Base-by-base conservation (phyloP, 805 yeast species). In the Wickerhamomyces queroliae region DNA sequence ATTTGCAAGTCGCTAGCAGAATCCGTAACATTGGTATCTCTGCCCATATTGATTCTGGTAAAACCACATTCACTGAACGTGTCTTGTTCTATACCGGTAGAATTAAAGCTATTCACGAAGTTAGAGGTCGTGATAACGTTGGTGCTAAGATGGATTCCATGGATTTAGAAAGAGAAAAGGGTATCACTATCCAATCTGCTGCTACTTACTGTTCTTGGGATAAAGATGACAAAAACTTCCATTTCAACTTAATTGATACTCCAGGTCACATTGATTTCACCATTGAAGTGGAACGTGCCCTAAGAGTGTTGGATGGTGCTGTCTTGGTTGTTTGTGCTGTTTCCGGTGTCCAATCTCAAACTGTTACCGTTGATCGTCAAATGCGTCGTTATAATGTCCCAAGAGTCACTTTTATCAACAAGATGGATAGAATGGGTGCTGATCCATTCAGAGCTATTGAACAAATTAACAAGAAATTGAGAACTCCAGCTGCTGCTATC, bases 81-180 rank as follows among this genome's bases (percentile, higher is more conserved):
- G 99, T 93, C 24, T 67, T 93, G 53, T 93, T 77, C 66, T 93
- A 93, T 62, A 93, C 99, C 3, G 99, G 99, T 44, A 78, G 99
- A 59, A 93, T 93, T 63, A 87, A 90, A 59, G 95, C 95, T 22
- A 91, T 90, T 55, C 98, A 90, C 58, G 98, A 90, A 64, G 97
- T 86, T 34, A 76, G 99, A 62, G 99, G 99, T 35, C 79, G 93
- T 56, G 99, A 93, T 62, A 82, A 89, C 50, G 98, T 93, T 42
- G 99, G 99, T 45, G 99, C 99, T 41, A 93, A 90, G 68, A 93
- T 93, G 99, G 99, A 93, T 64, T 91, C 90, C 45, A 93, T 93
- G 99, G 99, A 93, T 53, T 73, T 93, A 50, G 99, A 93, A 67
- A 80, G 99, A 61, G 99, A 93, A 64, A 93, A 93, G 62, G 99